Base-by-base conservation (phyloP, 163 green algal species). In the Scenedesmus sp. region DNA sequence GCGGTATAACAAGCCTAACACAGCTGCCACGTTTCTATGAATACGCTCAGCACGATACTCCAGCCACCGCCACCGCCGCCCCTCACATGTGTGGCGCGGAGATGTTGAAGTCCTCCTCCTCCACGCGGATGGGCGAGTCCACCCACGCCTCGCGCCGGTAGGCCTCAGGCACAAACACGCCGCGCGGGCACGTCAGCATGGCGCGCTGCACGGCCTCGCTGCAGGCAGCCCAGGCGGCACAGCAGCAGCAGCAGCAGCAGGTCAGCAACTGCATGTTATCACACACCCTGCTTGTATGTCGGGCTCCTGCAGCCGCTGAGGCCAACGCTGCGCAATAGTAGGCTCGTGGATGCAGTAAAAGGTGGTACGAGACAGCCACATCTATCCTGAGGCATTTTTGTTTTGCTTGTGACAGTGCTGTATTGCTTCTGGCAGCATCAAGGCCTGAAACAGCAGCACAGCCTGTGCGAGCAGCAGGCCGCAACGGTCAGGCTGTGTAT, bases 61-160 rank as follows among this genome's bases (percentile, higher is more conserved):
- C 9, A 23, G 34, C 62, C 62, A 70, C 62, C 16, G 62, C 10
- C 62, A 10, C 62, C 62, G 2, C 16, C 4, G 4, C 66, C 6
- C 62, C 76, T 73, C 64, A 93, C 94, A 96, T 94, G 90, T 96
- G 94, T 74, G 94, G 94, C 4, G 94, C 94, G 9, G 67, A 92
- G 73, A 96, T 95, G 93, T 96, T 96, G 93, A 93, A 95, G 56
- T 92, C 94, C 15, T 90, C 16, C 59, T 86, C 90, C 60, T 94
- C 93, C 56, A 95, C 84, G 0, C 92, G 64, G 10, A 84, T 56
- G 82, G 56, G 82, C 0, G 92, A 83, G 86, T 96, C 94, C 66
- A 90, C 67, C 57, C 92, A 92, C 1, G 94, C 94, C 90, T 96
- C 94, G 20, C 8, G 34, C 4, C 64, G 62, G 82, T 95, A 90